Evolutionary conservation across 2,329 filamentous ascomycete species (phyloP), one percentile per base, ranked within the genome.

Genomic region (Tolypocladium cylindrosporum): DNA sequence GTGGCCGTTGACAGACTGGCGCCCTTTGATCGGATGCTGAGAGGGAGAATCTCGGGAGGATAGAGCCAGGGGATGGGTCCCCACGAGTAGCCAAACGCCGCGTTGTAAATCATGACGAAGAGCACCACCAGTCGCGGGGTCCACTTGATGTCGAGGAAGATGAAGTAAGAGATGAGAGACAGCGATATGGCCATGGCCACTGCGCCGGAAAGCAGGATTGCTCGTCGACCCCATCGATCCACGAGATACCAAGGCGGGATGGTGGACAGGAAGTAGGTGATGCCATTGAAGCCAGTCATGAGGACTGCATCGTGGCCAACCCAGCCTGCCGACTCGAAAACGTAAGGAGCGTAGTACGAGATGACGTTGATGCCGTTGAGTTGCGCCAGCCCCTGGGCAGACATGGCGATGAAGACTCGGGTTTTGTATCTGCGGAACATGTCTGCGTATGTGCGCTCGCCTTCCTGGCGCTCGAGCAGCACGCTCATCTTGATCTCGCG

Each of bases 341-440:
- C 93, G 58, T 95, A 85, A 0, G 94, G 94, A 1, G 94, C 94
- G 70, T 99, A 99, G 79, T 97, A 99, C 1, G 93, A 97, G 62
- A 99, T 99, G 70, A 99, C 94, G 74, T 99, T 99, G 77, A 99
- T 99, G 63, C 94, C 94, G 76, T 97, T 97, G 57, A 99, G 84
- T 74, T 99, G 94, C 36, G 94, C 94, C 63, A 99, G 84, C 7
- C 87, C 91, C 74, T 97, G 94, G 4, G 94, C 94, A 40, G 93
- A 97, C 94, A 97, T 97, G 74, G 94, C 94, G 71, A 97, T 97
- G 69, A 97, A 91, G 63, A 97, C 93, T 56, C 94, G 90, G 67
- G 89, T 94, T 69, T 82, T 84, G 77, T 97, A 97, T 61, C 90
- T 86, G 67, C 83, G 87, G 79, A 97, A 99, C 94, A 99, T 99